Evolutionary conservation across 2,329 filamentous ascomycete genomes (phyloP).

Genomic region (Lithohypha guttulata): DNA sequence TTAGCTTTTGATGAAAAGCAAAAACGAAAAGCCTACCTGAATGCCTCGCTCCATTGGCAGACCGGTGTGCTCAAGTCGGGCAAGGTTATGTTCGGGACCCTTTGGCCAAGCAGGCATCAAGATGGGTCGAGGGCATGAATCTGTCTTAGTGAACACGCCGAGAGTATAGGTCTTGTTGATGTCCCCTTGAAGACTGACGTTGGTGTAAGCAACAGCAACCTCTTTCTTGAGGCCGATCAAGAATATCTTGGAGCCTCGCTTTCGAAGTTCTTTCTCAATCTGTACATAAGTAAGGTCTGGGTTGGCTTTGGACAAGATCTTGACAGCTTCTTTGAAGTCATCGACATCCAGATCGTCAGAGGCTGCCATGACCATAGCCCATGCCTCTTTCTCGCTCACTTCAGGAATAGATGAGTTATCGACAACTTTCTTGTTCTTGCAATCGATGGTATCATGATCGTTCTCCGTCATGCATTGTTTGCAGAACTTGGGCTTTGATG

Average conservation of each 20-base stretch:
- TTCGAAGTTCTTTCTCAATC: conserved; percentile 42
- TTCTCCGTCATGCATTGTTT: conserved; percentile 37
- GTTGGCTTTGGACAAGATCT: conserved; percentile 41
- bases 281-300: conserved; percentile 36
- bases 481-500: conserved; percentile 34
- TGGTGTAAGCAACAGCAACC: conserved; percentile 34
- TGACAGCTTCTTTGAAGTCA: conserved; percentile 40
- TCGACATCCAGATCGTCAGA: conserved; percentile 40
- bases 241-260: conserved; percentile 37
- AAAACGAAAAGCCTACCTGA: conserved; percentile 37
- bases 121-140: conserved; percentile 37
- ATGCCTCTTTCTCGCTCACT: conserved; percentile 39
- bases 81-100: conserved; percentile 39
- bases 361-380: conserved; percentile 39
- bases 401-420: conserved; percentile 36
- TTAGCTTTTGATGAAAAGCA: neutral
- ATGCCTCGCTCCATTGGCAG: conserved; percentile 40
- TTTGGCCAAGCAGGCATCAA: conserved; percentile 41
- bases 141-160: conserved; percentile 35
- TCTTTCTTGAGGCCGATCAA: conserved; percentile 42
- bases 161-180: conserved; percentile 41
- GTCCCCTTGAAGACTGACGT: conserved; percentile 45
- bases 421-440: conserved; percentile 35
- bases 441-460: conserved; percentile 37
- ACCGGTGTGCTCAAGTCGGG: conserved; percentile 42